These are phyloP conservation scores for Dimocarpus longan DNA, from an alignment of 345 rosid genomes.

Conservation along the genomic window DNA sequence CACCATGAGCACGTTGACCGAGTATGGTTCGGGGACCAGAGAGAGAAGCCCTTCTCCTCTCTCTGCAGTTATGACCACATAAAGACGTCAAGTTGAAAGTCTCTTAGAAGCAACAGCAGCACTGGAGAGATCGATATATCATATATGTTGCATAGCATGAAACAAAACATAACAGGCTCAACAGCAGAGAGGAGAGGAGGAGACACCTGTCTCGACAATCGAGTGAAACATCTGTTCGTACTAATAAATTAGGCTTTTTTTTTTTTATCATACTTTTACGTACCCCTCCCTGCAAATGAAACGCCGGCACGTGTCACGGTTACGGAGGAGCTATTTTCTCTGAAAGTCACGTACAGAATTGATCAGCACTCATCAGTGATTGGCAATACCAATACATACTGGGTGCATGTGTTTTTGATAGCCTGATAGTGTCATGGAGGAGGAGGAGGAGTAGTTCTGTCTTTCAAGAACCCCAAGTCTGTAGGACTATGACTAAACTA, in stretches of 20 bases:
- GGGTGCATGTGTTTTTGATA: too few species aligned
- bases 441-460: too few species aligned
- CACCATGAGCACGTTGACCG: background rate
- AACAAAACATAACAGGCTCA: background rate
- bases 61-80: constrained; percentile 4
- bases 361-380: background rate
- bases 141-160: background rate
- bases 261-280: background rate
- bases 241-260: background rate
- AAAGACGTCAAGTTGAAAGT: constrained; percentile 21
- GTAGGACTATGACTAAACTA: background rate
- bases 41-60: background rate
- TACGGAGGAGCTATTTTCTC: background rate
- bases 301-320: background rate
- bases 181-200: background rate
- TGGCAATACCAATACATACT: background rate
- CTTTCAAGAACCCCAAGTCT: background rate
- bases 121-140: background rate
- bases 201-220: constrained; percentile 6
- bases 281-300: constrained; percentile 6
- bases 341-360: background rate
- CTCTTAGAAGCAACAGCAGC: background rate
- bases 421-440: background rate
- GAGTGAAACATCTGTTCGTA: background rate
- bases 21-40: background rate